A percentile compares a stretch with the other conserved stretches of the same genome.
Evolutionary conservation across 2,329 filamentous ascomycete genomes (phyloP).

Genomic region (Venturia aucupariae): DNA sequence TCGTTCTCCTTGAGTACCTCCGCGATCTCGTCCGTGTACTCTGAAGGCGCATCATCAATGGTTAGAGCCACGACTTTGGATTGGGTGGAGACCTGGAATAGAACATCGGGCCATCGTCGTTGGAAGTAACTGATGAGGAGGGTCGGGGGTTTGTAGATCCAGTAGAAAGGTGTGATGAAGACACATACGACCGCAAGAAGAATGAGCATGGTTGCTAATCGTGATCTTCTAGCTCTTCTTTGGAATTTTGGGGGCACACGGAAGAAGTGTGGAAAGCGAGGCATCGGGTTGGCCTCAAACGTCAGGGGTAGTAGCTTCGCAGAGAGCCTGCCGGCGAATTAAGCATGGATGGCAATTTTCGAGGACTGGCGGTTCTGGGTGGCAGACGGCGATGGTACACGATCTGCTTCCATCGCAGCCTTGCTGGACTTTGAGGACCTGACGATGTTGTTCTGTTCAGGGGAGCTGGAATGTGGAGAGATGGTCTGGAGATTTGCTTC

Average conservation of each 20-base stretch:
- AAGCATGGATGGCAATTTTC: background rate
- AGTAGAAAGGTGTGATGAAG: slow-evolving; percentile 44
- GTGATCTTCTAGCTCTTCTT: slow-evolving; percentile 28
- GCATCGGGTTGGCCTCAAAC: background rate
- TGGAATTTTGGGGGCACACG: slow-evolving; percentile 28
- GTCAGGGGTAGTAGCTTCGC: background rate
- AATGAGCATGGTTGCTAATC: slow-evolving; percentile 30
- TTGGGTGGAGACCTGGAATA: slow-evolving; percentile 57
- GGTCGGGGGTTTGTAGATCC: slow-evolving; percentile 73
- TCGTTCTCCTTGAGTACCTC: slow-evolving; percentile 53
- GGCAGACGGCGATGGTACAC: background rate
- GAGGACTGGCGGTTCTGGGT: background rate
- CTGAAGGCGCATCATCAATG: slow-evolving; percentile 76
- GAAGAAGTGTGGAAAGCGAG: slow-evolving; percentile 20
- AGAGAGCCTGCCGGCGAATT: background rate
- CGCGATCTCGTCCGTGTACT: slow-evolving; percentile 61
- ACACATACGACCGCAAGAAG: slow-evolving; percentile 16
- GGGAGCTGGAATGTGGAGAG: background rate
- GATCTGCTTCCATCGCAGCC: background rate
- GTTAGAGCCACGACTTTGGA: slow-evolving; percentile 69
- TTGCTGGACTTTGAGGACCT: background rate
- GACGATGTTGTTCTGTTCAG: background rate
- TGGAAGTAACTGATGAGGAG: slow-evolving; percentile 62
- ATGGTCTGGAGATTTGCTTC: background rate
- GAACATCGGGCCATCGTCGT: slow-evolving; percentile 63